Conservation (phyloP, 345 rosid genomes). For the Hibiscus syriacus region DNA sequence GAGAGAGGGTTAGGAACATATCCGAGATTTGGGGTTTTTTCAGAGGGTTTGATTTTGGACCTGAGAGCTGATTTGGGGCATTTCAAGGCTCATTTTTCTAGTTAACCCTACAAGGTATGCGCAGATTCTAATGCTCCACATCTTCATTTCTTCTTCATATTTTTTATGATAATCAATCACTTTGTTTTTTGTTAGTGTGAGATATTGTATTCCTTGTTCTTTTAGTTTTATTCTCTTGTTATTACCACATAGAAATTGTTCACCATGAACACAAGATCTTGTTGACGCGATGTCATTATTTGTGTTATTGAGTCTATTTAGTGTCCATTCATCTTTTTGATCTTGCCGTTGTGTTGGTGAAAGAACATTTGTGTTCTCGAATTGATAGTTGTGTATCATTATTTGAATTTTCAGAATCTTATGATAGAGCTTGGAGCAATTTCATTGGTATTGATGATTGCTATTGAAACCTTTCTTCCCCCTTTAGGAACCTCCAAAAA, state of each 20-base stretch:
- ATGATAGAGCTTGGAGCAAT: constrained; percentile 16
- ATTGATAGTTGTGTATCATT: constrained; percentile 21
- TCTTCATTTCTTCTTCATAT: neutral
- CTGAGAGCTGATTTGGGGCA: constrained; percentile 11
- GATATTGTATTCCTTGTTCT: neutral
- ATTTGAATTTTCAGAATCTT: constrained; percentile 14
- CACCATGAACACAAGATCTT: neutral
- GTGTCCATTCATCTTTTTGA: constrained; percentile 14
- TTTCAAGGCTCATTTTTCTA: neutral
- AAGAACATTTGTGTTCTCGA: constrained; percentile 15
- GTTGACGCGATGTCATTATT: constrained; percentile 18
- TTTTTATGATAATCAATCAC: neutral
- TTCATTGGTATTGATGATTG: constrained; percentile 35
- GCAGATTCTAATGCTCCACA: constrained; percentile 7
- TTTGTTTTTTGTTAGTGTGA: constrained; percentile 5
- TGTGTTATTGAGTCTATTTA: constrained; percentile 13
- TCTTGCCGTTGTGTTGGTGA: constrained; percentile 4
- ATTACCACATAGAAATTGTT: constrained; percentile 1
- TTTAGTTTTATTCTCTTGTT: constrained; percentile 4
- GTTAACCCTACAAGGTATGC: constrained; percentile 16
- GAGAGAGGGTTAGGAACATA: constrained; percentile 27
- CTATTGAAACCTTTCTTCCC: constrained; percentile 13
- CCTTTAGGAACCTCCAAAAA: constrained; percentile 29
- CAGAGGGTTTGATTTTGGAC: neutral
- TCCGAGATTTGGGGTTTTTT: constrained; percentile 33